phyloP scores from a whole-genome alignment of 257 asterid species.

The Rhazya stricta region DNA sequence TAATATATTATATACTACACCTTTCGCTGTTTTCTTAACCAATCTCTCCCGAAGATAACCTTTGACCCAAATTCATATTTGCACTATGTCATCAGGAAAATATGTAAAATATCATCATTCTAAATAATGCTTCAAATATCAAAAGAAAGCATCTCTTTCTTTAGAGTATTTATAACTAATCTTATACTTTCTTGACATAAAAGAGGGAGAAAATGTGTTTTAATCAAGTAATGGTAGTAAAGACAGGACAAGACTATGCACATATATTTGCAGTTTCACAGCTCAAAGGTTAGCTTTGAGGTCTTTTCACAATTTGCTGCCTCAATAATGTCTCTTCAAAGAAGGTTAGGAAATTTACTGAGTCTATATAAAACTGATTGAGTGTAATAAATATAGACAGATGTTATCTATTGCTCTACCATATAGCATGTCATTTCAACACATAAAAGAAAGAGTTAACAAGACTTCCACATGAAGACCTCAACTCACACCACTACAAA shows the following conservation, averaged over 20 bases:
- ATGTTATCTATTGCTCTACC: background rate
- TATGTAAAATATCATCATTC: no score
- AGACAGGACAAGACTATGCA: conserved; percentile 5
- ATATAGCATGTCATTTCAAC: background rate
- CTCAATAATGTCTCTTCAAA: background rate
- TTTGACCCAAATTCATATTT: no score
- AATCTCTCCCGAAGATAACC: no score
- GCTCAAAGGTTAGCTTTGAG: background rate
- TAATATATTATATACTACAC: no score
- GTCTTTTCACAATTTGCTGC: conserved; percentile 11
- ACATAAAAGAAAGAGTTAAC: background rate
- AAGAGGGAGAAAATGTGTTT: no score
- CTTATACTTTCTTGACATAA: no score
- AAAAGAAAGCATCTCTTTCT: no score
- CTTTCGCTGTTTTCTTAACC: no score
- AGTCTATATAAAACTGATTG: background rate
- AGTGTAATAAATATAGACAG: background rate
- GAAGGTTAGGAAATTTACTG: conserved; percentile 1
- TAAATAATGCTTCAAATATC: no score
- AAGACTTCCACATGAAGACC: background rate
- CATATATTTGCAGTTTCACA: background rate
- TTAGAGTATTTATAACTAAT: no score
- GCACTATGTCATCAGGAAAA: no score
- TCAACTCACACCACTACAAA: background rate
- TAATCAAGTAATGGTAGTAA: background rate